Percentiles rank a stretch among this genome's conserved stretches.
These are phyloP conservation scores for Dacryopinax spathularia DNA, from an alignment of 768 basidiomycete species.

Conservation along the genomic window DNA sequence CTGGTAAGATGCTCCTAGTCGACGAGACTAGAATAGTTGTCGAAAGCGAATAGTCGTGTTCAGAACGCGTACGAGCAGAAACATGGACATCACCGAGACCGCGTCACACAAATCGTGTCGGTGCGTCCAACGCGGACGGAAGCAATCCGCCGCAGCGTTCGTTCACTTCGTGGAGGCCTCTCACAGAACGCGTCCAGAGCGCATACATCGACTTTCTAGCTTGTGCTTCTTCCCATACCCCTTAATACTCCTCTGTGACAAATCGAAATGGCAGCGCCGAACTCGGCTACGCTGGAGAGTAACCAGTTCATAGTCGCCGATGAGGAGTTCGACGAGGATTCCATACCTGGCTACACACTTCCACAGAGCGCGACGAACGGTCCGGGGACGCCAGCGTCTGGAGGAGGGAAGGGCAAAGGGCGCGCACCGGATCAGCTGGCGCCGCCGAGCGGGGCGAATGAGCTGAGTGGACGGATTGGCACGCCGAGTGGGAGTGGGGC, in stretches of 20 bases:
- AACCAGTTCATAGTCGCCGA: conserved; percentile 28
- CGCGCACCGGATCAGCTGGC: conserved; percentile 44
- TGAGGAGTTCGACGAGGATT: conserved; percentile 73
- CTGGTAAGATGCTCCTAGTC: too few species aligned
- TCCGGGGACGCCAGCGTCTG: conserved; percentile 25
- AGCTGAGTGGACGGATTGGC: conserved; percentile 60
- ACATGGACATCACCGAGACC: too few species aligned
- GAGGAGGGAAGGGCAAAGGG: conserved; percentile 54
- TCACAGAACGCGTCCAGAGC: not conserved
- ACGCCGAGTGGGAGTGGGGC: conserved; percentile 28
- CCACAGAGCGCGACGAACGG: conserved; percentile 40
- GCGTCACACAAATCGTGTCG: too few species aligned
- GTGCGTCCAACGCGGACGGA: not conserved
- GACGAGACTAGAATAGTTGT: too few species aligned
- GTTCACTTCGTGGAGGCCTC: not conserved
- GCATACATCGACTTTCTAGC: conserved; percentile 1
- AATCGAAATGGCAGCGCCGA: not conserved
- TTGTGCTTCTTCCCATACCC: not conserved
- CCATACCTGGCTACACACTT: conserved; percentile 53
- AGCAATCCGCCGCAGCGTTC: not conserved
- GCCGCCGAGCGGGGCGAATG: conserved; percentile 21
- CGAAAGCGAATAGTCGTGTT: too few species aligned
- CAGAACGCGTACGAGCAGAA: too few species aligned
- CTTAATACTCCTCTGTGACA: not conserved
- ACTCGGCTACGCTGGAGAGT: not conserved